Evolutionary conservation across 805 yeast species (phyloP), one percentile per base, ranked within the genome.

Genomic region (Candida ipomoeae): DNA sequence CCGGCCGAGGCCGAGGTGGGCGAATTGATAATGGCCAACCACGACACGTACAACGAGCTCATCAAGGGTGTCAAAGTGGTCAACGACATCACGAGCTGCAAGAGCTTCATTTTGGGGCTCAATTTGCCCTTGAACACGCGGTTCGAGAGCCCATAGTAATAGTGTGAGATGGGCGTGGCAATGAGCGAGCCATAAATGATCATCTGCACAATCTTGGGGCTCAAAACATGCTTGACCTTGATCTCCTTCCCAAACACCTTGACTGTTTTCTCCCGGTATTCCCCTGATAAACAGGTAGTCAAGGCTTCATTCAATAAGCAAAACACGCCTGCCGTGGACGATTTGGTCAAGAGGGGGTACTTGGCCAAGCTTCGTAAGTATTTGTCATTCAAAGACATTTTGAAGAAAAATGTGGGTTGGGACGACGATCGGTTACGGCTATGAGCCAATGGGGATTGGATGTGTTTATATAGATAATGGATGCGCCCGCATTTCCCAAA

Each of bases 91-190:
- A 78, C 57, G 13, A 83, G 73, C 60, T 84, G 88, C 3, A 70
- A 53, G 2, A 82, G 21, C 58, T 75, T 80, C 60, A 70, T 66
- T 21, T 51, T 58, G 3, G 66, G 53, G 0, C 74, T 58, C 41
- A 78, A 57, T 4, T 80, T 79, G 21, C 69, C 74, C 34, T 50
- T 55, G 58, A 74, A 78, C 6, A 78, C 49, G 53, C 78, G 79
- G 44, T 61, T 60, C 44, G 83, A 68, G 14, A 74, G 51, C 3
- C 68, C 71, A 54, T 82, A 81, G 36, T 79, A 71, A 54, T 71
- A 74, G 59, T 84, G 88, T 3, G 81, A 68, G 36, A 82, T 64
- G 6, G 89, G 89, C 0, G 87, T 79, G 23, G 77, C 75, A 14
- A 84, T 67, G 1, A 70, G 53, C 29, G 77, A 68, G 0, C 87